Base-by-base conservation (phyloP, 2,329 filamentous ascomycete genomes). In the Cucurbitaria berberidis region DNA sequence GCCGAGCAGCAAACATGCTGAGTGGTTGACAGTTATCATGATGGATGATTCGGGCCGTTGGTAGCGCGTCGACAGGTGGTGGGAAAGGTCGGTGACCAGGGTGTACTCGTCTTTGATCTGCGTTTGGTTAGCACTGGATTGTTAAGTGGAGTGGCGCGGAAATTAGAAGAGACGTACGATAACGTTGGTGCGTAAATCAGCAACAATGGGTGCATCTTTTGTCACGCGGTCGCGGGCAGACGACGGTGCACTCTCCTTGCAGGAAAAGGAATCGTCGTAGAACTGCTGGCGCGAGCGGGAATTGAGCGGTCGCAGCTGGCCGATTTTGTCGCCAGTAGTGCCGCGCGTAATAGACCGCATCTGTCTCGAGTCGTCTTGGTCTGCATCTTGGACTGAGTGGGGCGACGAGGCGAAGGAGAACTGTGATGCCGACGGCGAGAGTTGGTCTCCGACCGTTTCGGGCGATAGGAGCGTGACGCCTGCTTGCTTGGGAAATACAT, bases 71-170 rank as follows among this genome's bases (percentile, higher is more conserved):
- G 90, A 89, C 15, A 96, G 80, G 57, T 88, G 84, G 60, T 87
- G 84, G 3, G 89, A 88, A 16, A 96, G 80, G 66, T 89, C 86
- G 10, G 86, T 89, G 44, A 92, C 86, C 60, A 95, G 85, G 8
- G 84, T 86, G 67, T 86, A 88, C 64, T 93, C 88, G 68, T 93
- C 89, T 60, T 87, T 84, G 66, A 93, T 84, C 86, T 92, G 61
- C 32, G 44, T 53, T 34, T 35, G 55, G 60, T 71, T 57, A 72
- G 65, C 55, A 57, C 45, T 49, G 39, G 48, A 15, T 38, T 38
- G 32, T 51, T 6, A 45, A 42, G 53, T 53, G 45, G 55, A 55
- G 40, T 41, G 48, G 36, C 51, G 24, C 41, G 46, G 55, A 38
- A 55, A 54, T 48, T n/a, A n/a, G n/a, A n/a, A 48, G 27, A 38